Evolutionary conservation across 495 filamentous ascomycete genomes (phyloP).

Genomic region (Talaromyces proteolyticus): DNA sequence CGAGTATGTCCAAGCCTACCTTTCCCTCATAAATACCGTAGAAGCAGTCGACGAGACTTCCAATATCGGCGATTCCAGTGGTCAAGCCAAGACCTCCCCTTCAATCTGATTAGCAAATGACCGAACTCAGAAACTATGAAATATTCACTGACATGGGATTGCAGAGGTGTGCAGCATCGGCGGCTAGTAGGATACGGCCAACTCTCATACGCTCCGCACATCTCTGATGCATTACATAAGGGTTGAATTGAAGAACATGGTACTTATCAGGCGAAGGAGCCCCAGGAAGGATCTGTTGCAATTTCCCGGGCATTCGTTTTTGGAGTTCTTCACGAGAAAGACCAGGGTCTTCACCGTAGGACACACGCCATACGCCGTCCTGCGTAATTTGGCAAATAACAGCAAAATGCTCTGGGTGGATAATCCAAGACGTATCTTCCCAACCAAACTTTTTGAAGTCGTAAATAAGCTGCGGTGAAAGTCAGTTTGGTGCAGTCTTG

Average conservation of each 20-base stretch:
- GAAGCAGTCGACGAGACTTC: conserved; percentile 50
- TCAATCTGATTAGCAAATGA: background rate
- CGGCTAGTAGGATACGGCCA: conserved; percentile 50
- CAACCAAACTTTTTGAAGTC: conserved; percentile 49
- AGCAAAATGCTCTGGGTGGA: conserved; percentile 54
- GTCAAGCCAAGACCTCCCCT: conserved; percentile 56
- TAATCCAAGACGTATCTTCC: conserved; percentile 51
- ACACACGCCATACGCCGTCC: conserved; percentile 54
- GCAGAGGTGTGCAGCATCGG: conserved; percentile 46
- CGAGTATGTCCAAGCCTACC: conserved; percentile 50
- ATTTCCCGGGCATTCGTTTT: conserved; percentile 45
- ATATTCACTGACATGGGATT: conserved; percentile 35
- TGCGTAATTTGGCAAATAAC: conserved; percentile 53
- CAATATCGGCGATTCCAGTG: conserved; percentile 54
- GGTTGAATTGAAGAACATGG: conserved; percentile 44
- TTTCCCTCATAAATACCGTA: conserved; percentile 46
- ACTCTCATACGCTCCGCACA: conserved; percentile 50
- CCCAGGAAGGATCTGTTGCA: conserved; percentile 50
- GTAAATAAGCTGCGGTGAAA: conserved; percentile 15
- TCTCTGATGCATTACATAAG: conserved; percentile 57
- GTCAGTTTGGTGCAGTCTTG: conserved; percentile 15
- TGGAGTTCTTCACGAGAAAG: conserved; percentile 47
- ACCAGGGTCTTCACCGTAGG: conserved; percentile 49
- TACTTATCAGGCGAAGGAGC: conserved; percentile 53
- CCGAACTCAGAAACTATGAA: background rate